Evolutionary conservation across 1,284 basidiomycete species (phyloP), one percentile per base, ranked within the genome.

Genomic region (Mycena citricolor): DNA sequence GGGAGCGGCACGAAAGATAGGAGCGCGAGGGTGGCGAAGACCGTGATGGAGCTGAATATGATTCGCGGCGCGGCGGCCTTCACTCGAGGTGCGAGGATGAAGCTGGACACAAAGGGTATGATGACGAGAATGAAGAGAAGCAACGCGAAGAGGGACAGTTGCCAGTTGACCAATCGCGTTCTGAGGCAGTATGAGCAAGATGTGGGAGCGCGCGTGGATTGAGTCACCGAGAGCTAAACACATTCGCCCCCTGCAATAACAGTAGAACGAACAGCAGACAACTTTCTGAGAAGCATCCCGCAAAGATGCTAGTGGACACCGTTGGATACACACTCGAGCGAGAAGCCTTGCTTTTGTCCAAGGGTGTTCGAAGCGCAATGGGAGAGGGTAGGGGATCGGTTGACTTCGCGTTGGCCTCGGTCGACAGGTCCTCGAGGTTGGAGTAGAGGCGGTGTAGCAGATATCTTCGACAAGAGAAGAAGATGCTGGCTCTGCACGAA

Each of bases 1-100:
- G 86, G 85, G 8, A 88, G 67, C 1, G 86, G 86, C 14, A 89
- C 71, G 41, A 77, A 76, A 7, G 81, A 83, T 13, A 89, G 62
- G 1, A 70, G 61, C 51, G 80, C 71, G 22, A 87, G 65, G 55
- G 80, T 86, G 2, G 81, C 35, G 5, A 61, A 55, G 21, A 85
- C 78, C 0, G 80, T 77, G 3, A 76, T 54, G 44, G 77, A 52
- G 52, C 71, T 71, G 31, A 80, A 52, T 8, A 71, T 39, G 2
- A 75, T 50, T 24, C 74, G 68, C 4, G 65, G 61, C 5, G 58
- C 51, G 35, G 57, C 49, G 24, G 62, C 42, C 23, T 51, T 52
- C 37, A 31, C 45, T 33, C 35, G 64, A 55, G 17, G 58, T 13
- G 79, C 76, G 29, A 83, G 62, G 8, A 86, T 66, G 30, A 86